These are phyloP conservation scores for Coemansia sp. DNA, from an alignment of 192 early-diverging fungal genomes.

Conservation along the genomic window DNA sequence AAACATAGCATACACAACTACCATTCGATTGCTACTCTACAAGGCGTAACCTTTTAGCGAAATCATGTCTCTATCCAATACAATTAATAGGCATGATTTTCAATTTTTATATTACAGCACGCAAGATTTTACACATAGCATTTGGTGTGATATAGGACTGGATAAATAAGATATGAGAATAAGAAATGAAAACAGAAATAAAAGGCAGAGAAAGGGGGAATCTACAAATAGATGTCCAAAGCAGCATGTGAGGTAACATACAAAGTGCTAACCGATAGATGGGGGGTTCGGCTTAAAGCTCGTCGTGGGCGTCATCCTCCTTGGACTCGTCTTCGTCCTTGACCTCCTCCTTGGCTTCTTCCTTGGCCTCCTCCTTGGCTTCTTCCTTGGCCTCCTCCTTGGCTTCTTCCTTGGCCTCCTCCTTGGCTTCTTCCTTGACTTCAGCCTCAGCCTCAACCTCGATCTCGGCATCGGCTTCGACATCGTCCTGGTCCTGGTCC, in stretches of 20 bases:
- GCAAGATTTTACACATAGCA: no score
- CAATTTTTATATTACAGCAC: no score
- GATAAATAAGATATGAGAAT: background rate
- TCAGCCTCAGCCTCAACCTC: constrained; percentile 12
- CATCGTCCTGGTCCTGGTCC: constrained; percentile 6
- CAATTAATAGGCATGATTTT: no score
- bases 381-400: constrained; percentile 13
- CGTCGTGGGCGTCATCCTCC: constrained; percentile 13
- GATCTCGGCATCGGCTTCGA: constrained; percentile 6
- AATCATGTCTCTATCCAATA: no score
- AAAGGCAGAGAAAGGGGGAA: no score
- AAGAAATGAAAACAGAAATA: background rate
- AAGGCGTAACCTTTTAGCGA: no score
- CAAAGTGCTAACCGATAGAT: background rate
- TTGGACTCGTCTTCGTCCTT: constrained; percentile 2
- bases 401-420: constrained; percentile 3
- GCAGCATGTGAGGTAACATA: no score
- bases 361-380: no score
- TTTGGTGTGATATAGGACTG: no score
- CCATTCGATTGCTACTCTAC: no score
- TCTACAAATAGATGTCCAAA: no score
- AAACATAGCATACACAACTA: no score
- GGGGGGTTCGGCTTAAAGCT: constrained; percentile 9
- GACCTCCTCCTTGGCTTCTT: background rate
- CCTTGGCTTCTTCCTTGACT: background rate